Evolutionary conservation across 2,329 filamentous ascomycete genomes (phyloP).

Genomic region (Pezicula radicicola): DNA sequence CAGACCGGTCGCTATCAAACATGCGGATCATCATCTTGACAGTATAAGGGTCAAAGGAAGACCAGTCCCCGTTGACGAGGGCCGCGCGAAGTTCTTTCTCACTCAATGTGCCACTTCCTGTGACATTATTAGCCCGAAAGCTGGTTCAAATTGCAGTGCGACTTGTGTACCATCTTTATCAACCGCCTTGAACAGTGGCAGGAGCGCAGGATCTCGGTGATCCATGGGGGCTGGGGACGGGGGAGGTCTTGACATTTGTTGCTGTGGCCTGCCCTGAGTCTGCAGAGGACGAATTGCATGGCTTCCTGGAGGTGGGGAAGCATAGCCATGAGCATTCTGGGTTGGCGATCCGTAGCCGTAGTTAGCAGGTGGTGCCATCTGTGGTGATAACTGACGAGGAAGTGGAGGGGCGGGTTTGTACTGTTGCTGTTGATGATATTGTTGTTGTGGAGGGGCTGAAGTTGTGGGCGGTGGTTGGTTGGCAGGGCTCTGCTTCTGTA

Average conservation of each 20-base stretch:
- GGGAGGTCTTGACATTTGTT: slow-evolving; percentile 61
- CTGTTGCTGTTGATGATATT: slow-evolving; percentile 19
- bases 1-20: slow-evolving; percentile 91
- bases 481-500: slow-evolving; percentile 33
- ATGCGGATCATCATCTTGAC: slow-evolving; percentile 99
- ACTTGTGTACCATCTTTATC: slow-evolving; percentile 71
- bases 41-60: slow-evolving; percentile 87
- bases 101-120: slow-evolving; percentile 76
- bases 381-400: slow-evolving; percentile 21
- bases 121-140: slow-evolving; percentile 12
- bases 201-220: slow-evolving; percentile 67
- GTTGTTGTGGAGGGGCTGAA: slow-evolving; percentile 20
- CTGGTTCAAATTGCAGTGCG: background rate
- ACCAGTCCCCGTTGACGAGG: slow-evolving; percentile 95
- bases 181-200: slow-evolving; percentile 85
- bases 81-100: slow-evolving; percentile 85
- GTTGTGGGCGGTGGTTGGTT: slow-evolving; percentile 44
- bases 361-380: slow-evolving; percentile 19
- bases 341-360: slow-evolving; percentile 27
- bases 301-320: slow-evolving; percentile 39
- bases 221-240: slow-evolving; percentile 56
- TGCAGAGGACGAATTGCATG: slow-evolving; percentile 36
- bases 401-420: slow-evolving; percentile 27
- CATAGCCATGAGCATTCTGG: slow-evolving; percentile 36
- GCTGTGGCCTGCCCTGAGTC: slow-evolving; percentile 36